phyloP scores from a whole-genome alignment of 2,329 filamentous ascomycete species.

The Nothopassalora personata region DNA sequence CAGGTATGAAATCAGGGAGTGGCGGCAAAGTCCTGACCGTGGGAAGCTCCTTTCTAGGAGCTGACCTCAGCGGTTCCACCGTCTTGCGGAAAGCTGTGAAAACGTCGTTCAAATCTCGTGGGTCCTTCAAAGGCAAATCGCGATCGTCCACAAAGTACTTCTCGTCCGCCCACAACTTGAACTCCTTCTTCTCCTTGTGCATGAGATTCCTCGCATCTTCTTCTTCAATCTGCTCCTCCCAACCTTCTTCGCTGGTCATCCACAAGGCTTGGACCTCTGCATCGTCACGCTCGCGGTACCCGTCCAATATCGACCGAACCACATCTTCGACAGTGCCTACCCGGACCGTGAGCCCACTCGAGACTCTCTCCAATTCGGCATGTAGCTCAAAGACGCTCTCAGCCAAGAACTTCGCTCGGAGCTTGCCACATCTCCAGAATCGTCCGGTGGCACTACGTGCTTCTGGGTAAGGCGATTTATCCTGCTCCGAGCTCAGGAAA shows the following conservation, averaged over 20 bases:
- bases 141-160: conserved; percentile 75
- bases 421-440: conserved; percentile 69
- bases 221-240: conserved; percentile 65
- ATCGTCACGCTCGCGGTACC: conserved; percentile 33
- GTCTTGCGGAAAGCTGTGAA: conserved; percentile 71
- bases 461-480: conserved; percentile 60
- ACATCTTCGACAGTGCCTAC: conserved; percentile 59
- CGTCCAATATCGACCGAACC: conserved; percentile 52
- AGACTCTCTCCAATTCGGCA: conserved; percentile 51
- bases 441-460: conserved; percentile 60
- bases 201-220: conserved; percentile 51
- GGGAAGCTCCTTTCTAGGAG: conserved; percentile 55
- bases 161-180: conserved; percentile 65
- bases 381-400: conserved; percentile 72
- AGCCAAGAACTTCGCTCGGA: conserved; percentile 66
- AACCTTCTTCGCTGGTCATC: conserved; percentile 67
- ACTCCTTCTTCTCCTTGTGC: conserved; percentile 50
- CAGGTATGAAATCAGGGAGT: conserved; percentile 52
- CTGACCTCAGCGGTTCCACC: conserved; percentile 63
- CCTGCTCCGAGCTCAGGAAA: conserved; percentile 53
- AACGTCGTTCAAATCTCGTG: conserved; percentile 62
- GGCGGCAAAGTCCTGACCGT: conserved; percentile 54
- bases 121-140: conserved; percentile 56
- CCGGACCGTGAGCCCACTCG: conserved; percentile 59
- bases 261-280: conserved; percentile 59